Base-by-base conservation (phyloP, 768 basidiomycete species). In the Kwoniella sp. region DNA sequence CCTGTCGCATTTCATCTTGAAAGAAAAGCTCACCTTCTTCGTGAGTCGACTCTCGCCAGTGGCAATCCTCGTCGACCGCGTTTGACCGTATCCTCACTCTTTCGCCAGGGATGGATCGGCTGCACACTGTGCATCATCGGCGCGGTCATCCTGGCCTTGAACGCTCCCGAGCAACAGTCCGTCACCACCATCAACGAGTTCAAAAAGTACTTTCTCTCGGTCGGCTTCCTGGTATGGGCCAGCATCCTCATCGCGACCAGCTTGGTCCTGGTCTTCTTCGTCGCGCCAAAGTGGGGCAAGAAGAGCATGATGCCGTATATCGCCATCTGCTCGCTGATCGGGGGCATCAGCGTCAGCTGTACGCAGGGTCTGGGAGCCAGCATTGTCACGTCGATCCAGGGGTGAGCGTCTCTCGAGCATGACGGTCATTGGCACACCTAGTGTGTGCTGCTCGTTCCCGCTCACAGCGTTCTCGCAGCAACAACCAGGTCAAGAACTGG, bases 291-390 rank as follows among this genome's bases (percentile, higher is more conserved):
- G 68, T 88, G 87, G 69, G 92, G 93, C 43, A 89, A 86, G 76
- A 83, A 83, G 76, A 88, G 83, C 67, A 95, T 96, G 93, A 74
- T 98, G 46, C 72, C 71, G 26, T 70, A 93, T 73, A 92, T 98
- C 59, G 78, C 80, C 34, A 88, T 99, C 38, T 99, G 95, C 75
- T 89, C 86, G 58, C 84, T 96, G 81, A 96, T 99, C 67, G 95
- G 95, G 15, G 95, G 95, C 0, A 55, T 76, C 41, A 67, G 64
- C 28, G 74, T 76, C 26, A 66, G 62, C 63, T 92, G 93, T 48
- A 93, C 92, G 12, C 91, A 89, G 27, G 93, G 95, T 28, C 80
- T 96, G 31, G 91, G 95, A 38, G 79, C 88, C 36, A 86, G 90
- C 19, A 95, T 98, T 63, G 85, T 99, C 23, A 84, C 86, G 1